Conservation (phyloP, 2,329 filamentous ascomycete genomes). For the Blastomyces parvus region DNA sequence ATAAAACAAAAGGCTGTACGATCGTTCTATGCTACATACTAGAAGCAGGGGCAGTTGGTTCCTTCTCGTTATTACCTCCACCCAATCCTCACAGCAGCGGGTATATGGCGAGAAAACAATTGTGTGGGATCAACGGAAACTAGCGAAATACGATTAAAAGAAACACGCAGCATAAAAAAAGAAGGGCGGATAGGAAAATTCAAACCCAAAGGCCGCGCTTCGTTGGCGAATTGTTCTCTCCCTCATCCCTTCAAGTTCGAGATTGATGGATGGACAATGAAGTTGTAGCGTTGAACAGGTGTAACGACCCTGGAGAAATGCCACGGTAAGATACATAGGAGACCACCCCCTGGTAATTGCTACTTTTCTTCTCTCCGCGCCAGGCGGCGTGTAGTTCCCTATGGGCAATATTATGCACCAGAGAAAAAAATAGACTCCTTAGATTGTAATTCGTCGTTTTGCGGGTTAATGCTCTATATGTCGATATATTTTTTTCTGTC, state of each 20-base stretch:
- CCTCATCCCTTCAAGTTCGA: not conserved
- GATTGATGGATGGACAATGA: not conserved
- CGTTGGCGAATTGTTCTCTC: not conserved
- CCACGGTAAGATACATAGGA: not conserved
- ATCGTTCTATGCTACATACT: not conserved
- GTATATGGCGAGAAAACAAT: not conserved
- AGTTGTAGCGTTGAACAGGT: not conserved
- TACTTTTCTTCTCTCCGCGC: not conserved
- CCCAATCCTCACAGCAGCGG: not conserved
- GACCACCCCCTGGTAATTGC: not conserved
- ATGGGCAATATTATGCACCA: not conserved
- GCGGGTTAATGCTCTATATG: not conserved
- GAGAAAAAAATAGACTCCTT: not conserved
- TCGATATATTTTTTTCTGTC: conserved; percentile 3
- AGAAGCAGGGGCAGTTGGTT: not conserved
- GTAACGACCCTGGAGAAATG: not conserved
- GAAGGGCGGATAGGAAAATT: not conserved
- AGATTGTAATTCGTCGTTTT: conserved; percentile 2
- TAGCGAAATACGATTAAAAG: not conserved
- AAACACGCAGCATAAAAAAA: not conserved
- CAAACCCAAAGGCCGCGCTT: not conserved
- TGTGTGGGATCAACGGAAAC: not conserved
- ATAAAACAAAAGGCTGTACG: not conserved
- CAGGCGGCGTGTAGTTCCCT: not conserved
- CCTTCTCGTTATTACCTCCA: not conserved